Conservation (phyloP, 495 filamentous ascomycete species). For the Letharia lupina region DNA sequence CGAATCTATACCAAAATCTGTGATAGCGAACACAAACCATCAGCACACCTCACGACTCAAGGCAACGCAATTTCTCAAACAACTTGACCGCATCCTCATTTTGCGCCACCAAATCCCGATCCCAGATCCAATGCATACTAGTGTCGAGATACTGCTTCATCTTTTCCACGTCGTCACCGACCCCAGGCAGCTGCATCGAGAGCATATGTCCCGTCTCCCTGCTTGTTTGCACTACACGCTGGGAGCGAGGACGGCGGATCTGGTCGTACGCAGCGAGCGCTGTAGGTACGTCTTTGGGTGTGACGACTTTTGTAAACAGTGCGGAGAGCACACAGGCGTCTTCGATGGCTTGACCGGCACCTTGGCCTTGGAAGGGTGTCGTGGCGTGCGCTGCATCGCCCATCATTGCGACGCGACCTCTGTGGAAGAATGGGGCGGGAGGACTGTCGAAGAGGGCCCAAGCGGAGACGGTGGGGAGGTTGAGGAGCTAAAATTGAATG, state of each 20-base stretch:
- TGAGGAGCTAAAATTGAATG: conserved; percentile 31
- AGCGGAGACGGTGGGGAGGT: conserved; percentile 20
- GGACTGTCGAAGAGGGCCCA: conserved; percentile 61
- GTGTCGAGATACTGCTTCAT: conserved; percentile 35
- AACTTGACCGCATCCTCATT: background rate
- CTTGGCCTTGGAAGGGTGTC: conserved; percentile 62
- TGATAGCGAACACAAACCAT: background rate
- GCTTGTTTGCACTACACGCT: conserved; percentile 43
- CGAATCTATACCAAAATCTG: too few species aligned
- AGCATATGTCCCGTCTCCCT: conserved; percentile 36
- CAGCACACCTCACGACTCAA: background rate
- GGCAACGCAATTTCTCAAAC: background rate
- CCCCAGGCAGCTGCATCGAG: conserved; percentile 36
- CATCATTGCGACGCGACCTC: conserved; percentile 47
- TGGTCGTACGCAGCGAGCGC: conserved; percentile 57
- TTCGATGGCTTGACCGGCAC: conserved; percentile 61
- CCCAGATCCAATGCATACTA: conserved; percentile 45
- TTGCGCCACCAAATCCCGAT: conserved; percentile 13
- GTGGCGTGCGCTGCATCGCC: conserved; percentile 65
- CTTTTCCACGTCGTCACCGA: conserved; percentile 38
- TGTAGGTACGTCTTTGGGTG: conserved; percentile 32
- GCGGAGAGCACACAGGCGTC: conserved; percentile 54
- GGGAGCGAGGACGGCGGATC: conserved; percentile 45
- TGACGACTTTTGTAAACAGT: conserved; percentile 33
- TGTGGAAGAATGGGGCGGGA: conserved; percentile 45